phyloP scores from a whole-genome alignment of 805 yeast species.

The Candida awuae region DNA sequence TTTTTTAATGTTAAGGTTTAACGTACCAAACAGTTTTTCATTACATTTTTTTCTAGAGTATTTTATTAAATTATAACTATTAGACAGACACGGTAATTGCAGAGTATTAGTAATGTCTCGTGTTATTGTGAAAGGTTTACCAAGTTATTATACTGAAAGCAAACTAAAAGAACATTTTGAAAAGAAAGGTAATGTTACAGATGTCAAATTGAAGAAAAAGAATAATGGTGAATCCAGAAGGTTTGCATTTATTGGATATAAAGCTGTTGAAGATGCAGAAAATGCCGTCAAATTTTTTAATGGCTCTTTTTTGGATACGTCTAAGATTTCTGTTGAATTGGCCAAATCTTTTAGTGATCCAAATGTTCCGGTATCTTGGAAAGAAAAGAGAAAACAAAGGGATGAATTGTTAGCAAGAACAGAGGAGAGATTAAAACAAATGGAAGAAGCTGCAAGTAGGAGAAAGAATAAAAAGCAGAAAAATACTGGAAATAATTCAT shows the following conservation, averaged over 20 bases:
- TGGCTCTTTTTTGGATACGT: slow-evolving; percentile 73
- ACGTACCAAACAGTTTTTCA: too few species aligned
- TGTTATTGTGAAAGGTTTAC: slow-evolving; percentile 85
- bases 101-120: slow-evolving; percentile 58
- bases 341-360: slow-evolving; percentile 89
- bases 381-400: slow-evolving; percentile 39
- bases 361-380: slow-evolving; percentile 60
- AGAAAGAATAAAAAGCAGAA: slow-evolving; percentile 34
- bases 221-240: slow-evolving; percentile 81
- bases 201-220: slow-evolving; percentile 76
- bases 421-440: slow-evolving; percentile 41
- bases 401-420: slow-evolving; percentile 44
- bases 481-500: slow-evolving; percentile 24
- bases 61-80: too few species aligned
- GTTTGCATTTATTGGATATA: slow-evolving; percentile 89
- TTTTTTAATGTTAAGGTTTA: too few species aligned
- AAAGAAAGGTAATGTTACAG: slow-evolving; percentile 42
- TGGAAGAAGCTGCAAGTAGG: slow-evolving; percentile 42
- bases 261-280: slow-evolving; percentile 63
- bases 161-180: slow-evolving; percentile 60
- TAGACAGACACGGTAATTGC: background rate
- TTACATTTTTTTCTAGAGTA: too few species aligned
- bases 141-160: slow-evolving; percentile 68
- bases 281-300: slow-evolving; percentile 71
- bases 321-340: slow-evolving; percentile 65